Percentiles rank a stretch among this genome's conserved stretches.
Evolutionary conservation across 2,329 filamentous ascomycete genomes (phyloP).

Genomic region (Alternaria consortialis): DNA sequence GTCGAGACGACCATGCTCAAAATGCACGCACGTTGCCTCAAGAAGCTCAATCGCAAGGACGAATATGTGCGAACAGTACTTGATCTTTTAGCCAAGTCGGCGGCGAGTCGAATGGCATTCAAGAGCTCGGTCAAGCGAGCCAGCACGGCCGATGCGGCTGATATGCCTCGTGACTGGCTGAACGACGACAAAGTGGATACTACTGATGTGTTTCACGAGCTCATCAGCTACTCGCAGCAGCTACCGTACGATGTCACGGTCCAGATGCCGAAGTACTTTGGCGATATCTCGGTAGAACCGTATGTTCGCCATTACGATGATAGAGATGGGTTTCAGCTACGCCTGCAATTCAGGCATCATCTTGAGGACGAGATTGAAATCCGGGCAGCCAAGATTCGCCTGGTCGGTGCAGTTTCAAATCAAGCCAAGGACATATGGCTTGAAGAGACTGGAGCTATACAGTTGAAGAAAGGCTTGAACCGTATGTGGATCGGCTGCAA

Average conservation of each 20-base stretch:
- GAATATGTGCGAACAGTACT: constrained; percentile 82
- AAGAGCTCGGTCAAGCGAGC: constrained; percentile 30
- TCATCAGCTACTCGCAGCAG: constrained; percentile 59
- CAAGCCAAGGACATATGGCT: constrained; percentile 74
- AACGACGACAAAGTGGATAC: constrained; percentile 53
- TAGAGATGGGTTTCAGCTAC: constrained; percentile 78
- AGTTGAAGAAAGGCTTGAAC: constrained; percentile 65
- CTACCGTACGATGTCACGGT: constrained; percentile 71
- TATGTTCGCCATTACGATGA: constrained; percentile 74
- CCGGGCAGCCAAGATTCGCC: constrained; percentile 69
- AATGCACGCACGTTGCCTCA: constrained; percentile 85
- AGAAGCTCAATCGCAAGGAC: constrained; percentile 76
- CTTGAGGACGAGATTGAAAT: constrained; percentile 75
- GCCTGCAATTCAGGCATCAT: constrained; percentile 74
- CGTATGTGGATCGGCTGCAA: constrained; percentile 61
- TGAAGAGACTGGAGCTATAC: constrained; percentile 57
- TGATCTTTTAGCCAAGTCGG: constrained; percentile 75
- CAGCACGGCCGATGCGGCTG: constrained; percentile 13
- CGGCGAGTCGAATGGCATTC: constrained; percentile 44
- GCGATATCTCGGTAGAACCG: constrained; percentile 71
- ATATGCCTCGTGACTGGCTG: constrained; percentile 42
- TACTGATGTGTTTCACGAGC: constrained; percentile 49
- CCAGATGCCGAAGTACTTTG: constrained; percentile 78
- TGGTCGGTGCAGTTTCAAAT: constrained; percentile 65
- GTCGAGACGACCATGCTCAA: constrained; percentile 85